These are phyloP conservation scores for Populus deltoides DNA, from an alignment of 345 rosid genomes.

Conservation along the genomic window DNA sequence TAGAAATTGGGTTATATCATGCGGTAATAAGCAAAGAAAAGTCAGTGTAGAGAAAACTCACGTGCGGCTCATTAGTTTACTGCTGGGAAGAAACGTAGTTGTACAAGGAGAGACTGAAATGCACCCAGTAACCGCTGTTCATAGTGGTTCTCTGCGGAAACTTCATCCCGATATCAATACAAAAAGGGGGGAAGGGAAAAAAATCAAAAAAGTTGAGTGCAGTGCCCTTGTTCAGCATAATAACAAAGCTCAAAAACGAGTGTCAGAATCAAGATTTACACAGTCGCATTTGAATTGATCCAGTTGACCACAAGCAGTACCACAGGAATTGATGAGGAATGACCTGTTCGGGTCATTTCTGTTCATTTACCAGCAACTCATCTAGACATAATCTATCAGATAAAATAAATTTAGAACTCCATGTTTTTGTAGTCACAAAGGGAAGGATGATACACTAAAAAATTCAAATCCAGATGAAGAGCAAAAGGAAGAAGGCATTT, in stretches of 20 bases:
- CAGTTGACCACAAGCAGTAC: background rate
- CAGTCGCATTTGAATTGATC: background rate
- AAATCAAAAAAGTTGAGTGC: too few relatives aligned
- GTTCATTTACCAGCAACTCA: background rate
- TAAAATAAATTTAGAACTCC: too few relatives aligned
- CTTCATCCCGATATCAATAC: background rate
- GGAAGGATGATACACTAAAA: background rate
- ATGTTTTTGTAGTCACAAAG: too few relatives aligned
- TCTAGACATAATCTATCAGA: background rate
- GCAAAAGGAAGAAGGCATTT: background rate
- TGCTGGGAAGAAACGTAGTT: background rate
- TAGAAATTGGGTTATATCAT: too few relatives aligned
- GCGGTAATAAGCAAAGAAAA: background rate
- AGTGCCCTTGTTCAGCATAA: background rate
- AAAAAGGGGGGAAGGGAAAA: background rate
- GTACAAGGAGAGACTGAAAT: background rate
- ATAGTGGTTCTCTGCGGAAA: background rate
- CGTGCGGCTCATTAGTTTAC: background rate
- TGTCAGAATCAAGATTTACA: background rate
- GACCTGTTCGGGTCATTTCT: background rate
- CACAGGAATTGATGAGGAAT: background rate
- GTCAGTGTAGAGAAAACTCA: background rate
- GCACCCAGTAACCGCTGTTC: background rate
- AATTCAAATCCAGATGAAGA: background rate
- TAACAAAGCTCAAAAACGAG: background rate